Percentiles rank a stretch among this genome's conserved stretches.
phyloP scores from a whole-genome alignment of 1,139 yeast species.

The Blastobotrys illinoisensis region DNA sequence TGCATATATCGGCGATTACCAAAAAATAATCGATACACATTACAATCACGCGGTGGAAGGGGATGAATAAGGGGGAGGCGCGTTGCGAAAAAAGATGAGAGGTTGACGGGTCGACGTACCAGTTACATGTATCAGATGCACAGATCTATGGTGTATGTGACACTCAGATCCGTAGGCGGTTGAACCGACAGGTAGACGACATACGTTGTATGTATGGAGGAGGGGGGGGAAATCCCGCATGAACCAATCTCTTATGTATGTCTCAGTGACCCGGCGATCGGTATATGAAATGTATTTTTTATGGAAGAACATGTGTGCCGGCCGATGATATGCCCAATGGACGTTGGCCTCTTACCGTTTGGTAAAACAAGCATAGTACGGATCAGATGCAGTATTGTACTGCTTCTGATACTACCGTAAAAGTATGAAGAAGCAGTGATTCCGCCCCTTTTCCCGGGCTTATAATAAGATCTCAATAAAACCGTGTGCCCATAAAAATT shows the following conservation, averaged over 20 bases:
- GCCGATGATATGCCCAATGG: neutral
- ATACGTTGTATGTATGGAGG: no score
- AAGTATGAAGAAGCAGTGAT: neutral
- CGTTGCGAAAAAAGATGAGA: neutral
- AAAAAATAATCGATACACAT: neutral
- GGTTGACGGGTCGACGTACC: neutral
- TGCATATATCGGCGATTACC: neutral
- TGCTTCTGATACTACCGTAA: neutral
- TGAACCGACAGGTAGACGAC: neutral
- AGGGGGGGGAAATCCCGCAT: neutral
- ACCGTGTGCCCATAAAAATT: neutral
- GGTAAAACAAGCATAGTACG: neutral
- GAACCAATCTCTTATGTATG: neutral
- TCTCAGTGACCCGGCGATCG: neutral
- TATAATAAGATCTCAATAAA: neutral
- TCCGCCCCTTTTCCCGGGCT: neutral
- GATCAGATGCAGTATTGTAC: neutral
- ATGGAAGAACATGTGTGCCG: neutral
- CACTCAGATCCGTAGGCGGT: neutral
- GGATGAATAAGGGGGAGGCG: neutral
- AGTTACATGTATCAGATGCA: neutral
- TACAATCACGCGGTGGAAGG: neutral
- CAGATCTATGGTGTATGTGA: neutral
- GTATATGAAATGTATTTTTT: neutral
- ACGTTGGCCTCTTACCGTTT: neutral